A percentile compares a stretch with the other conserved stretches of the same genome.
These are phyloP conservation scores for Gloeostereum incarnatum DNA, from an alignment of 768 basidiomycete genomes.

Conservation along the genomic window DNA sequence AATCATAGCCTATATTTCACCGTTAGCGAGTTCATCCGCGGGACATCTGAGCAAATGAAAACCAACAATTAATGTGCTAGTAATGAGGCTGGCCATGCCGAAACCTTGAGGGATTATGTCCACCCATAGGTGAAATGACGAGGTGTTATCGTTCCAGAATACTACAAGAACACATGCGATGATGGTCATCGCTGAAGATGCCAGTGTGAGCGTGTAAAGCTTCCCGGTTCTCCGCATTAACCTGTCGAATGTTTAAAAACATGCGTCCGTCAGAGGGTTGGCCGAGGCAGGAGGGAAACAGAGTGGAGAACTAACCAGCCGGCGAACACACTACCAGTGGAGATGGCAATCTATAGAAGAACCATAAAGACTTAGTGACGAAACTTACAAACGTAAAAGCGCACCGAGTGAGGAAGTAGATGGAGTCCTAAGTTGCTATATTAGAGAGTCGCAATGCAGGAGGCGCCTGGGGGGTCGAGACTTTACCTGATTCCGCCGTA, in stretches of 20 bases:
- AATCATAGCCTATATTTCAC: conserved; percentile 71
- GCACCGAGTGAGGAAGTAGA: conserved; percentile 77
- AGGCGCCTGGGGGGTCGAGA: not conserved
- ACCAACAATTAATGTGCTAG: conserved; percentile 77
- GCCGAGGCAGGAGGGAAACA: conserved; percentile 3
- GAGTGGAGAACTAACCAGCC: conserved; percentile 53
- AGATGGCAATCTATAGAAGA: conserved; percentile 56
- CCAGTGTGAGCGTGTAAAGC: conserved; percentile 67
- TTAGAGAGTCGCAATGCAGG: not conserved
- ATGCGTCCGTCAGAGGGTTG: conserved; percentile 4
- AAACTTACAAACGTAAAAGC: conserved; percentile 5
- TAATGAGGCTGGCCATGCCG: conserved; percentile 78
- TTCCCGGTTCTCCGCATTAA: conserved; percentile 82
- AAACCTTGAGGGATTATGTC: conserved; percentile 78
- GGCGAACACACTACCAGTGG: conserved; percentile 77
- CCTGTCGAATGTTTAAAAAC: conserved; percentile 31
- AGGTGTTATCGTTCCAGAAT: conserved; percentile 57
- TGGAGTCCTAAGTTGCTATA: conserved; percentile 51
- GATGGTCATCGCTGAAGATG: conserved; percentile 51
- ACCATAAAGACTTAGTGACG: conserved; percentile 12
- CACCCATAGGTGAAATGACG: conserved; percentile 59
- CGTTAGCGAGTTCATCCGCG: conserved; percentile 6
- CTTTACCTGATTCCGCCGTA: conserved; percentile 62
- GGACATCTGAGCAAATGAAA: conserved; percentile 7
- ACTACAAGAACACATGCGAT: conserved; percentile 52